phyloP scores from a whole-genome alignment of 306 rosid species.

The Amphicarpaea edgeworthii region DNA sequence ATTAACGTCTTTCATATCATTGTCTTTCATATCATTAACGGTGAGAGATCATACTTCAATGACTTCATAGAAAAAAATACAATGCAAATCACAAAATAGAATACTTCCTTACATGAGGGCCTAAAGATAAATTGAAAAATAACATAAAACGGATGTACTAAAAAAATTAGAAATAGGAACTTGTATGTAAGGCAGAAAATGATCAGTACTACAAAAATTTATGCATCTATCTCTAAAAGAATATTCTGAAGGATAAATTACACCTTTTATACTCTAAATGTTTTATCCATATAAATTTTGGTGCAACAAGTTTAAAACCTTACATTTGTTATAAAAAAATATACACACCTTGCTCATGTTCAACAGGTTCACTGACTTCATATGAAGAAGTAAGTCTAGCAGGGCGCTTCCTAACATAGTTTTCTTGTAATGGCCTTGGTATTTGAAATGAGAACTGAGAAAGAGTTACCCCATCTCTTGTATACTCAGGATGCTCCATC shows the following conservation, averaged over 20 bases:
- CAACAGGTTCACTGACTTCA: conserved; percentile 51
- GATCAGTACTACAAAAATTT: neutral
- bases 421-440: conserved; percentile 84
- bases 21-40: conserved; percentile 23
- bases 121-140: conserved; percentile 21
- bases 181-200: neutral
- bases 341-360: conserved; percentile 65
- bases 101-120: neutral
- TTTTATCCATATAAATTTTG: conserved; percentile 11
- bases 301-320: conserved; percentile 27
- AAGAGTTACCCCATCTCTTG: conserved; percentile 62
- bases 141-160: neutral
- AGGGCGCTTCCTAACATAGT: conserved; percentile 90
- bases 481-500: conserved; percentile 77
- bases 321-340: neutral
- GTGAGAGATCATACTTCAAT: neutral
- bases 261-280: neutral
- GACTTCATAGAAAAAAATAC: neutral
- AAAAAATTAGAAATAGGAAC: neutral
- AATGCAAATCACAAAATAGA: neutral
- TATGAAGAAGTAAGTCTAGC: conserved; percentile 53
- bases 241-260: conserved; percentile 18
- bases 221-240: neutral
- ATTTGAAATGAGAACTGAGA: conserved; percentile 80
- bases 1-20: conserved; percentile 3